Conservation (phyloP, 2,329 filamentous ascomycete genomes). For the Aulographum hederae region DNA sequence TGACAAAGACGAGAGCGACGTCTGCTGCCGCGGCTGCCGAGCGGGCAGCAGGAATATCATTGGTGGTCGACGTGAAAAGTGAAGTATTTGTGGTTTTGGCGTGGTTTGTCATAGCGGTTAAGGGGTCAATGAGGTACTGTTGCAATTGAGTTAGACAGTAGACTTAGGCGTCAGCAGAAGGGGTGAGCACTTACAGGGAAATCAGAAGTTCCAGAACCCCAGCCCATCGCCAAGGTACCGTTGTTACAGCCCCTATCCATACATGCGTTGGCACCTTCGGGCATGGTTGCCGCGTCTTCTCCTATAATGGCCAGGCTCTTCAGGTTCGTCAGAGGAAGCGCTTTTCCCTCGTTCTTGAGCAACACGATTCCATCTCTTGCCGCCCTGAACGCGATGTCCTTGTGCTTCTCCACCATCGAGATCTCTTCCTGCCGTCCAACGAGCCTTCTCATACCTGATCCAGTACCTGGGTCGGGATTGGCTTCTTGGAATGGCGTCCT, state of each 20-base stretch:
- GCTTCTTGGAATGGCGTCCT: too few species aligned
- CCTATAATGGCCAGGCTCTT: constrained; percentile 51
- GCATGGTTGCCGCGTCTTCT: constrained; percentile 62
- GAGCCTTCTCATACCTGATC: too few species aligned
- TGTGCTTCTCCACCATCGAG: constrained; percentile 22
- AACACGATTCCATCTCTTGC: constrained; percentile 30
- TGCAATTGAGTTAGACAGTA: constrained; percentile 5
- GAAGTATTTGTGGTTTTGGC: constrained; percentile 19
- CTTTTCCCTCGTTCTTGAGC: constrained; percentile 45
- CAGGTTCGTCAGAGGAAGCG: constrained; percentile 50
- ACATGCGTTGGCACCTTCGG: constrained; percentile 63
- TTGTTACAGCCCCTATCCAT: constrained; percentile 44
- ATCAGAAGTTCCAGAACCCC: constrained; percentile 40
- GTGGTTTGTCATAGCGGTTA: constrained; percentile 22
- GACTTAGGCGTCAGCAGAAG: neutral
- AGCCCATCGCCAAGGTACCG: constrained; percentile 49
- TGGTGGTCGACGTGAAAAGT: constrained; percentile 19
- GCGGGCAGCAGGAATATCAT: constrained; percentile 17
- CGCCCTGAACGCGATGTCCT: constrained; percentile 19
- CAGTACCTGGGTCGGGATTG: constrained; percentile 21
- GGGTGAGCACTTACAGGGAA: constrained; percentile 11
- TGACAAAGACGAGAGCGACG: constrained; percentile 29
- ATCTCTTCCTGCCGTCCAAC: too few species aligned
- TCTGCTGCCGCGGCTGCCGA: constrained; percentile 11
- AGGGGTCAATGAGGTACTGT: constrained; percentile 24